Evolutionary conservation across 805 yeast species (phyloP).

Genomic region (Nakazawaea sp.): DNA sequence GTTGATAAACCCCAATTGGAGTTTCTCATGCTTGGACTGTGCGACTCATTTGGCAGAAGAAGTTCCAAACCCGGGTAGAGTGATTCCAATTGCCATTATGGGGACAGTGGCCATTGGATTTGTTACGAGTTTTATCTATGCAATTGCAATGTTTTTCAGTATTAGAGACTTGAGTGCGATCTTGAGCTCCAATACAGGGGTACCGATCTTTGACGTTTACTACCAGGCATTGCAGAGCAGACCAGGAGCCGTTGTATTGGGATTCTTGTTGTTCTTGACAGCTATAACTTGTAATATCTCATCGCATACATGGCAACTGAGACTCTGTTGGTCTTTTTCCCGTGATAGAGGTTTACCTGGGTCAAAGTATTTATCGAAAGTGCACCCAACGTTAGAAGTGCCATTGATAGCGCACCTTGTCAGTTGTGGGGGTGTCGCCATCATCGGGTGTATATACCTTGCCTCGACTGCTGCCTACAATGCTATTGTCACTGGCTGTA

Average conservation of each 20-base stretch:
- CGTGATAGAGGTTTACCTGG: slow-evolving; percentile 59
- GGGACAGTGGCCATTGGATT: slow-evolving; percentile 62
- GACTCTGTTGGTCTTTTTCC: slow-evolving; percentile 63
- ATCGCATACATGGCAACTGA: slow-evolving; percentile 62
- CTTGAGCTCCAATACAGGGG: slow-evolving; percentile 43
- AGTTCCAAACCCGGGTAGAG: slow-evolving; percentile 45
- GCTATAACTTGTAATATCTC: slow-evolving; percentile 55
- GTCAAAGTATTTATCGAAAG: slow-evolving; percentile 41
- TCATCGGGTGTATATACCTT: slow-evolving; percentile 55
- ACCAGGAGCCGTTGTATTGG: slow-evolving; percentile 50
- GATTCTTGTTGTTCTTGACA: slow-evolving; percentile 40
- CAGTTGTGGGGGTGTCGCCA: slow-evolving; percentile 44
- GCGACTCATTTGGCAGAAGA: slow-evolving; percentile 74
- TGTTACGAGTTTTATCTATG: slow-evolving; percentile 47
- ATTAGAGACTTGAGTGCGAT: slow-evolving; percentile 46
- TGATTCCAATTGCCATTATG: slow-evolving; percentile 56
- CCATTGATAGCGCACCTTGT: slow-evolving; percentile 56
- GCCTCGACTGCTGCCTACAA: slow-evolving; percentile 65
- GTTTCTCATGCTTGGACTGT: slow-evolving; percentile 60
- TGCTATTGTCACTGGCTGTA: slow-evolving; percentile 56
- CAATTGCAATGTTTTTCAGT: slow-evolving; percentile 52
- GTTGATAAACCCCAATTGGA: slow-evolving; percentile 65
- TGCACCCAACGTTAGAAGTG: slow-evolving; percentile 40
- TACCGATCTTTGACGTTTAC: slow-evolving; percentile 58
- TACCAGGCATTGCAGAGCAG: slow-evolving; percentile 47